Conservation (phyloP, 768 basidiomycete genomes). For the Infundibulicybe gibba region DNA sequence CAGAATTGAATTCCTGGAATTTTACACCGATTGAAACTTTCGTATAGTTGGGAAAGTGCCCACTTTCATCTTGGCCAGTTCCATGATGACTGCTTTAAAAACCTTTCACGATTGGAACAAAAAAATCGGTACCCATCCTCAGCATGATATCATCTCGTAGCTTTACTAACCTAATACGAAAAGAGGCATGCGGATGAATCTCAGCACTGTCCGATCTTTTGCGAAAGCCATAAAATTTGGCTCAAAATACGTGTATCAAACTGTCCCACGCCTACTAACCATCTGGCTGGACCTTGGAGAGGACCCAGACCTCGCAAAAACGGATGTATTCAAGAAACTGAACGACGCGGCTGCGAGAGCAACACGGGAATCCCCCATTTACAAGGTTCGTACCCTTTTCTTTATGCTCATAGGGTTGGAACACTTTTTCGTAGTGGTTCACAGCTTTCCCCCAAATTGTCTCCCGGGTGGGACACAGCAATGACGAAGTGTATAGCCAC, state of each 20-base stretch:
- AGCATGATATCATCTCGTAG: background rate
- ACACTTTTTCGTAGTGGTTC: slow-evolving; percentile 69
- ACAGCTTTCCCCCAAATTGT: slow-evolving; percentile 97
- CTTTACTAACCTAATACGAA: background rate
- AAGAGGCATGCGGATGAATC: slow-evolving; percentile 58
- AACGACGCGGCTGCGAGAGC: slow-evolving; percentile 52
- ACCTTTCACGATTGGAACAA: slow-evolving; percentile 42
- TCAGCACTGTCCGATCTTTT: slow-evolving; percentile 64
- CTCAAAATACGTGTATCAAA: slow-evolving; percentile 95
- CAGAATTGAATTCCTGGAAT: background rate
- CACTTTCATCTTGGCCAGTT: slow-evolving; percentile 86
- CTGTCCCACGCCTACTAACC: slow-evolving; percentile 88
- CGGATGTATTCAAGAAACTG: slow-evolving; percentile 48
- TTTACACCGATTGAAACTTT: slow-evolving; percentile 2
- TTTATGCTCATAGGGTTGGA: slow-evolving; percentile 4
- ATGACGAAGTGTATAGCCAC: slow-evolving; percentile 53
- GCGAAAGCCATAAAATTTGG: slow-evolving; percentile 71
- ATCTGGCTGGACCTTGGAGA: slow-evolving; percentile 95
- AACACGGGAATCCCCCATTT: slow-evolving; percentile 63
- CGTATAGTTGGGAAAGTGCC: slow-evolving; percentile 76
- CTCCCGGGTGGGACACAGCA: slow-evolving; percentile 82
- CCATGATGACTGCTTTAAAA: slow-evolving; percentile 75
- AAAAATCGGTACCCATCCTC: slow-evolving; percentile 32
- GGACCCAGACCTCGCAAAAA: slow-evolving; percentile 23
- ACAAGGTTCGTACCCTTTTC: slow-evolving; percentile 54